Percentiles rank a stretch among this genome's conserved stretches.
These are phyloP conservation scores for Bimuria novae-zelandiae DNA, from an alignment of 2,329 filamentous ascomycete genomes.

Conservation along the genomic window DNA sequence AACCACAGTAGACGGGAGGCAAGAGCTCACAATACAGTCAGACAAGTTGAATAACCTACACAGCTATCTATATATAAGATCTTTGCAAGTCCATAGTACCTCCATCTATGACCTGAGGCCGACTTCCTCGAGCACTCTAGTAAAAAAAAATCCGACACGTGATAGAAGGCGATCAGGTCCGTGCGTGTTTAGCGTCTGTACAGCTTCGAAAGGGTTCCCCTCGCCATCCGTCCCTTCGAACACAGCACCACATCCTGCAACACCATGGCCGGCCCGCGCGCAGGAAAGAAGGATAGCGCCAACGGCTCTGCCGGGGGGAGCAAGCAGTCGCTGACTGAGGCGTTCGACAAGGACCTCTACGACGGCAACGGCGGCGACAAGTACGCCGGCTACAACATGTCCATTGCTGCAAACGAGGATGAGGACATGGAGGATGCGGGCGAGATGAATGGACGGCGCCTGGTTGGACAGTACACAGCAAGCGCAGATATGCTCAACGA, in stretches of 20 bases:
- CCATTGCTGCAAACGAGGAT: constrained; percentile 78
- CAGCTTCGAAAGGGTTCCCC: constrained; percentile 7
- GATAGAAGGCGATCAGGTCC: neutral
- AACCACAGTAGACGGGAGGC: too few relatives aligned
- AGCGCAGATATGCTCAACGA: constrained; percentile 91
- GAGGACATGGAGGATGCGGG: constrained; percentile 78
- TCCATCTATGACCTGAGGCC: too few relatives aligned
- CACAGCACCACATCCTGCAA: constrained; percentile 26
- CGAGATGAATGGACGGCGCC: constrained; percentile 67
- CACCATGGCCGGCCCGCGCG: constrained; percentile 41
- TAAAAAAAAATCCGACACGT: neutral
- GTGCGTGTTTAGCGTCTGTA: constrained; percentile 1
- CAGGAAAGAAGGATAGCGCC: constrained; percentile 75
- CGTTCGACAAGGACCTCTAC: constrained; percentile 87
- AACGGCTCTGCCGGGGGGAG: constrained; percentile 79
- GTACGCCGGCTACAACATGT: constrained; percentile 88
- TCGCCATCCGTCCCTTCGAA: too few relatives aligned
- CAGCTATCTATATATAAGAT: too few relatives aligned
- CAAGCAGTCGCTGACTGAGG: constrained; percentile 89
- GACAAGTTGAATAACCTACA: too few relatives aligned
- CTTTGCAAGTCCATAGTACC: too few relatives aligned
- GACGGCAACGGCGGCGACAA: constrained; percentile 77
- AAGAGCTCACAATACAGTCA: too few relatives aligned
- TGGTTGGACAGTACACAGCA: constrained; percentile 96
- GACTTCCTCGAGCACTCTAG: too few relatives aligned